Percentiles rank a stretch among this genome's conserved stretches.
These are phyloP conservation scores for Porcisia hertigi DNA, from an alignment of 208 protist species.

Conservation along the genomic window DNA sequence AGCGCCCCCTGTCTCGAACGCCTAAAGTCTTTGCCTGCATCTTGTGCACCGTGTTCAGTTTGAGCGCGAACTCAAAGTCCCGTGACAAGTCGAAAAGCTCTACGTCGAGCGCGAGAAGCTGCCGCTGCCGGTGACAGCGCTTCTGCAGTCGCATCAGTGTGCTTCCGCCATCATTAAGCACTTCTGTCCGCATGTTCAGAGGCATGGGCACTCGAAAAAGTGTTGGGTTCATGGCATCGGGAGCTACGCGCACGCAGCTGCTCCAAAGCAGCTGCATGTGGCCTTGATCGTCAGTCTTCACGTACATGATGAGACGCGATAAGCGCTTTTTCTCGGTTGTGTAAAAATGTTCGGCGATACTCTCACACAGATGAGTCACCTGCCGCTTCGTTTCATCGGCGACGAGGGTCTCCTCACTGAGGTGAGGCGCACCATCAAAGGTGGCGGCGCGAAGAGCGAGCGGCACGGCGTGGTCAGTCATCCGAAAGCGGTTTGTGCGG, in stretches of 20 bases:
- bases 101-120: conserved; percentile 74
- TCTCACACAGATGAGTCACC: conserved; percentile 71
- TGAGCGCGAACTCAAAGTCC: conserved; percentile 79
- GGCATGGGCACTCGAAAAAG: conserved; percentile 65
- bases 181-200: conserved; percentile 69
- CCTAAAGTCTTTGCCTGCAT: conserved; percentile 67
- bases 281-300: conserved; percentile 82
- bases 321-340: conserved; percentile 83
- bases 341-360: conserved; percentile 88
- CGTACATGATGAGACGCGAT: conserved; percentile 79
- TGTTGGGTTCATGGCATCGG: conserved; percentile 74
- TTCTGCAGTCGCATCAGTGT: conserved; percentile 46
- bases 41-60: conserved; percentile 63
- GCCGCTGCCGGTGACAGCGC: conserved; percentile 55
- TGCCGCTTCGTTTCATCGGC: conserved; percentile 80
- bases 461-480: conserved; percentile 65
- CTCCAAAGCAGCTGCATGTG: conserved; percentile 84
- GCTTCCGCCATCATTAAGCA: conserved; percentile 69
- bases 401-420: conserved; percentile 80
- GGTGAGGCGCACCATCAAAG: conserved; percentile 83
- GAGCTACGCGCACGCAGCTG: conserved; percentile 70
- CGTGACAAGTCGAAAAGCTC: conserved; percentile 73
- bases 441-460: conserved; percentile 65
- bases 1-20: conserved; percentile 26
- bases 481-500: conserved; percentile 71